Evolutionary conservation across 768 basidiomycete species (phyloP), one percentile per base, ranked within the genome.

Genomic region (Boletales sp.): DNA sequence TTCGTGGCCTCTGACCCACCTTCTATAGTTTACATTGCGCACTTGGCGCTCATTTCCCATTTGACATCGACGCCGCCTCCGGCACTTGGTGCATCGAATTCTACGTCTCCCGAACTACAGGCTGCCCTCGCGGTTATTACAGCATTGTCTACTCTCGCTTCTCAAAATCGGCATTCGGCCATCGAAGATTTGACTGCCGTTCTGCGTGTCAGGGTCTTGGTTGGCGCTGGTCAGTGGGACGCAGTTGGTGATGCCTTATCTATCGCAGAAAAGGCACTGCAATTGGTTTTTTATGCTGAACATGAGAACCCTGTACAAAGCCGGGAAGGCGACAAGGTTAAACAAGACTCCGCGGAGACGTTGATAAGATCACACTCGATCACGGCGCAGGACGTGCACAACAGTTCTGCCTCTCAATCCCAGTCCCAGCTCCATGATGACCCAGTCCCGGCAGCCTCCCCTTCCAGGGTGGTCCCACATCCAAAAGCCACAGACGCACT

Each of bases 221-320:
- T 84, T 13, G 71, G 78, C 0, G 73, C 79, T 24, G 77, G 76
- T 7, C 59, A 79, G 53, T 87, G 83, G 83, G 65, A 71, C 14
- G 63, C 74, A 34, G 77, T 84, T 8, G 67, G 61, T 4, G 73
- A 73, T 32, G 75, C 81, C 5, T 67, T 87, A 37, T 52, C 64
- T 19, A 62, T 66, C 14, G 72, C 79, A 4, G 85, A 90, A 68
- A 62, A 65, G 9, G 68, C 72, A 6, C 68, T 87, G 50, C 72
- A 75, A 32, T 47, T 84, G 31, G 57, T 61, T 9, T 65, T 69
- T 43, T 50, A 55, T 19, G 18, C 46, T 8, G 15, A 31, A n/a
- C 50, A 56, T n/a, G 57, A 40, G 19, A 59, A 47, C 14, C 15
- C 19, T 10, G 12, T 14, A 24, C 40, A 52, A 13, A 29, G 19